Base-by-base conservation (phyloP, 345 rosid species). In the Salix caprea region DNA sequence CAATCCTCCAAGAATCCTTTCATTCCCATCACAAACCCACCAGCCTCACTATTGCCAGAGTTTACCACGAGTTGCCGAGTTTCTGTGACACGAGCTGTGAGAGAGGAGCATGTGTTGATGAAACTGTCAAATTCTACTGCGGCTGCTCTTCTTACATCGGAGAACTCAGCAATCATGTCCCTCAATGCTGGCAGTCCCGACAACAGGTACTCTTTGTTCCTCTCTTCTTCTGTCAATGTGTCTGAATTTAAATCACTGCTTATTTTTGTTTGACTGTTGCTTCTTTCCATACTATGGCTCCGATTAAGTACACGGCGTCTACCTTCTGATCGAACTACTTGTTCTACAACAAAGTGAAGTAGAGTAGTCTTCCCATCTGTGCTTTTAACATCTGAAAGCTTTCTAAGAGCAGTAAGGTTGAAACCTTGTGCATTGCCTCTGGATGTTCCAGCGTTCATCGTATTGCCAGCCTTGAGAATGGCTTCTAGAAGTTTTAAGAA, bases 341-440 rank as follows among this genome's bases (percentile, higher is more conserved):
- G 94, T 64, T 94, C 95, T 32, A 94, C 92, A 7, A 92, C 90
- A 46, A 94, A 91, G 82, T 90, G 90, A 56, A 94, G 98, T 24
- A 92, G 85, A 40, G 91, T 91, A 32, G 97, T 92, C 75, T 87
- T 90, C 67, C 98, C 95, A 69, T 90, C 89, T 0, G 85, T 88
- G 85, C 96, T 91, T 79, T 89, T 92, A 18, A 91, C 87, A 67
- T 94, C 91, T 1, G 93, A 88, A 7, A 92, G 92, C 76, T 92
- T 91, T 16, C 86, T 78, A 26, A 91, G 86, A 21, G 97, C 88
- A 0, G 82, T 85, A 54, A 91, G 89, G 77, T 90, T 87, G 77
- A 94, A 94, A 65, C 93, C 95, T 52, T 85, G 86, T 12, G 98
- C 98, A 42, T 94, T 88, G 56, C 98, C 98, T 82, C 97, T 86